Percentiles rank a stretch among this genome's conserved stretches.
Conservation (phyloP, 163 green algal species). For the Prototheca wickerhamii region DNA sequence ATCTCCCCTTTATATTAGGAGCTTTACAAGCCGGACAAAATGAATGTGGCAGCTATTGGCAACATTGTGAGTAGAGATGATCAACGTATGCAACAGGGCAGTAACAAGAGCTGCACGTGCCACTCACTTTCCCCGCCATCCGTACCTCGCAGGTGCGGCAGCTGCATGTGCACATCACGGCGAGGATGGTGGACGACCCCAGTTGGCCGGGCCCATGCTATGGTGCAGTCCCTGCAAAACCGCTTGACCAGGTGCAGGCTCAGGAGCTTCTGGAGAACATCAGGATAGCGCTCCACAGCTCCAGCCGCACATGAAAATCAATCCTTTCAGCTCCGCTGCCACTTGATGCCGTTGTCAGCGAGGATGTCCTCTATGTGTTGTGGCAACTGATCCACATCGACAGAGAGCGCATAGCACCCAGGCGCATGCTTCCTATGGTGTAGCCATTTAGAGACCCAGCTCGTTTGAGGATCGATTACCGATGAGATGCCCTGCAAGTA, state of each 20-base stretch:
- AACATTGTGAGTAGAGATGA: slow-evolving; percentile 18
- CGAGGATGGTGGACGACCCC: slow-evolving; percentile 27
- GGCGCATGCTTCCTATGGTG: slow-evolving; percentile 47
- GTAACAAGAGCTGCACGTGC: neutral
- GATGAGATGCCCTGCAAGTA: slow-evolving; percentile 54
- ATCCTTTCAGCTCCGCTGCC: neutral
- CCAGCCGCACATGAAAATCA: neutral
- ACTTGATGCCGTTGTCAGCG: slow-evolving; percentile 27
- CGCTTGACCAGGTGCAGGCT: neutral
- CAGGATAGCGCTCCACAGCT: neutral
- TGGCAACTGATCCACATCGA: slow-evolving; percentile 28
- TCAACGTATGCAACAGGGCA: neutral
- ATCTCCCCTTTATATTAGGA: slow-evolving; percentile 6
- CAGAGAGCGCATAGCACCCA: slow-evolving; percentile 51
- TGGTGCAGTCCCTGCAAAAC: slow-evolving; percentile 14
- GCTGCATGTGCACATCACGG: slow-evolving; percentile 36
- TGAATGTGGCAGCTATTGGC: slow-evolving; percentile 27
- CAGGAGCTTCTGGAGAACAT: neutral
- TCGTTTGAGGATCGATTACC: slow-evolving; percentile 53
- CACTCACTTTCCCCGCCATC: neutral
- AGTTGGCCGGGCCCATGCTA: slow-evolving; percentile 33
- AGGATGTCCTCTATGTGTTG: slow-evolving; percentile 50
- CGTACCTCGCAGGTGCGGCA: slow-evolving; percentile 15
- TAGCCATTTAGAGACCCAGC: slow-evolving; percentile 64
- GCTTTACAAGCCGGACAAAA: slow-evolving; percentile 17